Evolutionary conservation across 2,329 filamentous ascomycete species (phyloP), one percentile per base, ranked within the genome.

Genomic region (Trichoderma pleuroti): DNA sequence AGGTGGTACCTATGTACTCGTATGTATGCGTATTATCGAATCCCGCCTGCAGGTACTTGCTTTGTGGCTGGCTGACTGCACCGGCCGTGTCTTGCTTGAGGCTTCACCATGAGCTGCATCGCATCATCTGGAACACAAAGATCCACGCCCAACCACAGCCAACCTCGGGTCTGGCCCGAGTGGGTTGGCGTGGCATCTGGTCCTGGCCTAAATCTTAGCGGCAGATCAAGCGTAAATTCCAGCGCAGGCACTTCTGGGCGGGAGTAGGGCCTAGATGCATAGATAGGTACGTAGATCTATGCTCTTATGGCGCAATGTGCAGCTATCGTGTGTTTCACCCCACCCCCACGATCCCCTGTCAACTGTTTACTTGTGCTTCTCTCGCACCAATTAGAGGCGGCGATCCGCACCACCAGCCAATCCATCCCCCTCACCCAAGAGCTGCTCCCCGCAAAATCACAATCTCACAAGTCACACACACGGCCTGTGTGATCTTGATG

Each of bases 161-260:
- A 28, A 28, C 30, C 46, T 56, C 32, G 32, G 32, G 62, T 32
- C 62, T 36, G n/a, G 34, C n/a, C 63, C 32, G 63, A 39, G 63
- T 57, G 49, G 49, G 26, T 52, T 34, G 32, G 4, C 30, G 16
- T 26, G 30, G 57, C 63, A 54, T 32, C 52, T 42, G 52, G 64
- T 34, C 39, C 66, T 60, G 66, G 42, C 42, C 66, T 68, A 68
- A 52, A 61, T 7, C 21, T 61, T 68, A 68, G 66, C 56, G 66
- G 66, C 66, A 68, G 66, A 68, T 68, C 66, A 59, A 32, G 39
- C 54, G 65, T 21, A 42, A 30, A 21, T 18, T 60, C 28, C 39
- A 16, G n/a, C 9, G 16, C 39, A 36, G 18, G 30, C 60, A 9
- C 24, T 46, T 64, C 32, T 4, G 12, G 28, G 18, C 26, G 52